Conservation (phyloP, 768 basidiomycete species). For the Russula olivacea region DNA sequence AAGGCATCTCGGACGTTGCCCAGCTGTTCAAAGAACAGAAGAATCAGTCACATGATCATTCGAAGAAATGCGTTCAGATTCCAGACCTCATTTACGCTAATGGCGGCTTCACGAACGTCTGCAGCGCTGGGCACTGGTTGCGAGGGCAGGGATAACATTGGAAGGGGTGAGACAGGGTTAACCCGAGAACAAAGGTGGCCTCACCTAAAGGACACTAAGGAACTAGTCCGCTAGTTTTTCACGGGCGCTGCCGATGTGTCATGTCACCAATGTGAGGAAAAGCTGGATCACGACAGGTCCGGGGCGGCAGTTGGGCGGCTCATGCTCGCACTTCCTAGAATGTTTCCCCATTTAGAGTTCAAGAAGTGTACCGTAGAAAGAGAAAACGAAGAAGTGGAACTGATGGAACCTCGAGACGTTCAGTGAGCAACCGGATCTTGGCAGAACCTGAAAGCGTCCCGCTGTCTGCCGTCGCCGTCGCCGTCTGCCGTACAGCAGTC, state of each 20-base stretch:
- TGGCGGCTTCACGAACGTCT: background rate
- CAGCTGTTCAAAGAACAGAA: slow-evolving; percentile 34
- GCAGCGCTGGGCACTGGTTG: background rate
- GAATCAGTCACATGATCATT: slow-evolving; percentile 15
- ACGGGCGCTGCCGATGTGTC: slow-evolving; percentile 10
- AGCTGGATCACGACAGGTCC: background rate
- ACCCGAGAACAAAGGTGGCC: background rate
- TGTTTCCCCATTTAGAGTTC: background rate
- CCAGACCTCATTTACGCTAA: slow-evolving; percentile 12
- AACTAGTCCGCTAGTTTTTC: background rate
- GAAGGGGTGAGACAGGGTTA: background rate
- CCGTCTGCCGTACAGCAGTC: background rate
- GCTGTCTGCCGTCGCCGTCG: background rate
- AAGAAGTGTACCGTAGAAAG: background rate
- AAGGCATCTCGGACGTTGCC: slow-evolving; percentile 52
- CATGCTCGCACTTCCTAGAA: background rate
- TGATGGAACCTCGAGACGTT: background rate
- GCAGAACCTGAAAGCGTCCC: background rate
- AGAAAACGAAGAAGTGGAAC: background rate
- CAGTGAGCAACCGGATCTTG: background rate
- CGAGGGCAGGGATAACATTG: slow-evolving; percentile 15
- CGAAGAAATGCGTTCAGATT: slow-evolving; percentile 1
- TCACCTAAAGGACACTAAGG: slow-evolving; percentile 6
- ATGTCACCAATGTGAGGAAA: background rate
- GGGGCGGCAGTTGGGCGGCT: background rate